Evolutionary conservation across 2,329 filamentous ascomycete genomes (phyloP), one percentile per base, ranked within the genome.

Genomic region (Emergomyces africanus): DNA sequence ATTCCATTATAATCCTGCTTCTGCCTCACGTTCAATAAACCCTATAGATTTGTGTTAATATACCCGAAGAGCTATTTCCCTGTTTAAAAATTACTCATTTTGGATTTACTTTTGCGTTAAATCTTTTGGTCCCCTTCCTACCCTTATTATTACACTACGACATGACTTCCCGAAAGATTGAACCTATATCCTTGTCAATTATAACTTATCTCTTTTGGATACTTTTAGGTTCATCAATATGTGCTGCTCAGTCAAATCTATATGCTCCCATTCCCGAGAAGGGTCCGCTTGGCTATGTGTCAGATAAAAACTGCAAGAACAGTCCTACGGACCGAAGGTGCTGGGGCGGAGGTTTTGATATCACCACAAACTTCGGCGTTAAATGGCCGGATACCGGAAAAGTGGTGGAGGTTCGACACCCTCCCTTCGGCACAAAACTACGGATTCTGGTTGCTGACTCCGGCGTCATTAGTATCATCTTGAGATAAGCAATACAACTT

Each of bases 321-420:
- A 60, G 61, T 23, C 61, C 66, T 9, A 44, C 59, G 28, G 65
- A 61, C 23, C 63, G 66, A n/a, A 57, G 60, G 41, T 67, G 66
- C 51, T 68, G 66, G 66, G 62, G 61, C 30, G 60, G 61, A 53
- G 65, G 64, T 35, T 66, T 62, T 59, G 64, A 63, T 49, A 66
- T 68, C 42, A 59, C 61, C 28, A 68, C 65, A 25, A 64, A 68
- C 51, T 64, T 66, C 50, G 65, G 67, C 25, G 59, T 59, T 20
- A 59, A 59, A 33, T 67, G 66, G 66, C 65, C 65, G 15, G 63
- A 60, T 28, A 68, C 65, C 8, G 64, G 63, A 39, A 65, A 64
- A 57, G 58, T 62, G 3, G 65, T 66, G 10, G 48, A 57, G 55
- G 55, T 57, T 33, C 6, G 44, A 6, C 42, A 14, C n/a, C 20